Percentiles rank a stretch among this genome's conserved stretches.
Evolutionary conservation across 2,329 filamentous ascomycete genomes (phyloP).

Genomic region (Pseudocercospora eumusae): DNA sequence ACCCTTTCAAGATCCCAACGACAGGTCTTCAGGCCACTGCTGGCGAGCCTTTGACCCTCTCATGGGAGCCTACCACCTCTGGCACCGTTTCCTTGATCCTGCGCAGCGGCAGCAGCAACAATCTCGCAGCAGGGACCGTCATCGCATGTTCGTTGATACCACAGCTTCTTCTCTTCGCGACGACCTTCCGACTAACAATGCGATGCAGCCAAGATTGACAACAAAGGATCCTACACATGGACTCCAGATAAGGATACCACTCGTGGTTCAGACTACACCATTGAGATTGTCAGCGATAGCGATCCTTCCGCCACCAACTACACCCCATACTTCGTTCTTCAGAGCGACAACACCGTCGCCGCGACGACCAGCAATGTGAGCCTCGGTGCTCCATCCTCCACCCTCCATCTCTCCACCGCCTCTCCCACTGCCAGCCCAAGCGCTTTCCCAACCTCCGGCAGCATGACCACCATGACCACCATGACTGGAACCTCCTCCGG

Average conservation of each 20-base stretch:
- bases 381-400: constrained; percentile 38
- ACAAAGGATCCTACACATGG: constrained; percentile 55
- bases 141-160: constrained; percentile 37
- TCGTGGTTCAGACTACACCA: constrained; percentile 51
- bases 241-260: constrained; percentile 45
- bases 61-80: constrained; percentile 53
- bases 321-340: constrained; percentile 54
- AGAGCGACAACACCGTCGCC: constrained; percentile 47
- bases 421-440: constrained; percentile 33
- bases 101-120: constrained; percentile 43
- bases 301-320: constrained; percentile 53
- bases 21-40: constrained; percentile 49
- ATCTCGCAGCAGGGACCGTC: constrained; percentile 38
- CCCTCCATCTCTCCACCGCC: constrained; percentile 28
- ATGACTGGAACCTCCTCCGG: constrained; percentile 6
- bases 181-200: constrained; percentile 21
- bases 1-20: constrained; percentile 52
- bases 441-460: constrained; percentile 20
- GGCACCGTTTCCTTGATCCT: constrained; percentile 56
- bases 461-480: constrained; percentile 16
- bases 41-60: constrained; percentile 50
- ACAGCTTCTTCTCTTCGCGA: constrained; percentile 16
- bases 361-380: constrained; percentile 34
- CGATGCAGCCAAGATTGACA: constrained; percentile 48
- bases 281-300: constrained; percentile 55